Conservation (phyloP, 306 rosid species). For the Pyrus communis region DNA sequence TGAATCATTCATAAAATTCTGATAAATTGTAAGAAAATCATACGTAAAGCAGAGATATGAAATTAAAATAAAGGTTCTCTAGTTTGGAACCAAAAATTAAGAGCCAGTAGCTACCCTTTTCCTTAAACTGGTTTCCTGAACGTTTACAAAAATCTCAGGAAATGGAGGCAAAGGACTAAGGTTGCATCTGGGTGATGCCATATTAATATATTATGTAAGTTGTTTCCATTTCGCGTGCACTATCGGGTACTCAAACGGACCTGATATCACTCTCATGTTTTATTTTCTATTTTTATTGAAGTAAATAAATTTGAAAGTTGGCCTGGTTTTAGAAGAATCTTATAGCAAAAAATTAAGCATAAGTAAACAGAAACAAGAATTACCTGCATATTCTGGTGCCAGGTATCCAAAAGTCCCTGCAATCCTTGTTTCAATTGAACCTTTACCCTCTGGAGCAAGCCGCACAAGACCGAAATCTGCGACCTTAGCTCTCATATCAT, state of each 20-base stretch:
- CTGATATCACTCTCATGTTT: not conserved
- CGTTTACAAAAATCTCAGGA: not conserved
- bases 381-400: constrained; percentile 97
- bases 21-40: not conserved
- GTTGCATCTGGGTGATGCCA: not conserved
- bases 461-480: constrained; percentile 88
- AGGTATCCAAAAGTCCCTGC: constrained; percentile 92
- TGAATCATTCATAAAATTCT: not conserved
- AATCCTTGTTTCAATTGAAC: constrained; percentile 76
- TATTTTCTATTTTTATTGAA: not conserved
- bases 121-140: not conserved
- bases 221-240: not conserved
- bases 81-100: not conserved
- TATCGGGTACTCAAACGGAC: not conserved
- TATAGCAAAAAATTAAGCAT: not conserved
- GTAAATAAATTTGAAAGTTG: not conserved
- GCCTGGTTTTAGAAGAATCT: not conserved
- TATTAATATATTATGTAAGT: not conserved
- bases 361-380: not conserved
- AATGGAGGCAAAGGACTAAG: not conserved
- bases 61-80: not conserved
- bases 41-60: not conserved
- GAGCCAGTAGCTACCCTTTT: not conserved
- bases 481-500: constrained; percentile 93
- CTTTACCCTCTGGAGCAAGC: constrained; percentile 96